Evolutionary conservation across 345 rosid genomes (phyloP), one percentile per base, ranked within the genome.

Genomic region (Salix suchowensis): DNA sequence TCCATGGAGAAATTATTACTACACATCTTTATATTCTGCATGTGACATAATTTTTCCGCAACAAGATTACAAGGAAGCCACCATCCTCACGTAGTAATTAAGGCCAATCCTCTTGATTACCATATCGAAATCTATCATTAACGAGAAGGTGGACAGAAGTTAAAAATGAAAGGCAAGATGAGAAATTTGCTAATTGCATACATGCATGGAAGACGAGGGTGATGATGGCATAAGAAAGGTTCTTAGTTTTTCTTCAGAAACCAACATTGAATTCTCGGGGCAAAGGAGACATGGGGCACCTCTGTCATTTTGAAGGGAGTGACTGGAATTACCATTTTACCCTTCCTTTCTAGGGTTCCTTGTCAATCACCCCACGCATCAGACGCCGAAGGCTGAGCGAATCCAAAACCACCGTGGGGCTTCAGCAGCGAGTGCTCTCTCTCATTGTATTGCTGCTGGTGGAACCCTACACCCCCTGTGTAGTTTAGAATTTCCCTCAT

Each of bases 351-450:
- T 4, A 23, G 62, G 62, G 28, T 13, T 58, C 64, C 24, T 12
- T 64, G 82, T 68, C 86, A 83, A 28, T 82, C 82, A 14, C 81
- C 86, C 89, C 88, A 86, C 18, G 88, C 67, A 64, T 74, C 83
- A 1, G 89, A 78, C 65, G 82, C 82, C 19, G 87, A 44, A 67
- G 87, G 75, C 69, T 82, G 89, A 62, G 82, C 76, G 79, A 82
- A 89, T 77, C 90, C 89, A 65, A 89, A 78, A 72, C 80, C 86
- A 70, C 81, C 86, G 44, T 82, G 90, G 69, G 88, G 85, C 81
- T 79, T 88, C 82, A 85, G 79, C 81, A 79, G 76, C 14, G 84
- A 50, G 39, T 67, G 82, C 73, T 78, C 87, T 81, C 84, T 87
- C 83, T 81, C 90, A 50, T 50, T 26, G 74, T 83, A 84, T 23